Evolutionary conservation across 2,329 filamentous ascomycete genomes (phyloP), one percentile per base, ranked within the genome.

Genomic region (Beauveria caledonica): DNA sequence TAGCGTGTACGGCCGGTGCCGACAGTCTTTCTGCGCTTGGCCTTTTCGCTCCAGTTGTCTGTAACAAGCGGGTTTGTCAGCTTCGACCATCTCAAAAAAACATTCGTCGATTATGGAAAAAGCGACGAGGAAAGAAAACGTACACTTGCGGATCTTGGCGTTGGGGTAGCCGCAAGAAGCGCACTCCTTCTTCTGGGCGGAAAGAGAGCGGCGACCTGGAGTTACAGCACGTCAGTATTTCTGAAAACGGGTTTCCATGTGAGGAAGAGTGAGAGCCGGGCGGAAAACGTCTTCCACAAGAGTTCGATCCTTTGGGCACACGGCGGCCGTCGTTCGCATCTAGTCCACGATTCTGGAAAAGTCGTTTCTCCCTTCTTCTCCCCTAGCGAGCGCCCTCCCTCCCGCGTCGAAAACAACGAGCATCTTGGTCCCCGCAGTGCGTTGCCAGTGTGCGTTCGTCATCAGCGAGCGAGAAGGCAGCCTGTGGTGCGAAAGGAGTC

Each of bases 41-140:
- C 93, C 90, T 99, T 99, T 87, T 97, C 93, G 79, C 90, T 86
- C 94, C 94, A 99, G 90, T 99, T 97, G 88, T 88, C 93, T 97
- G 76, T 76, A 64, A 39, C 15, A 15, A 39, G 44, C 45, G 0
- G 5, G 2, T 8, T 21, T 33, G 48, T 52, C 36, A 51, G 46
- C 56, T 25, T 29, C 17, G 0, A 10, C 15, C 33, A 36, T 36
- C 33, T 15, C 33, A 15, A 36, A 36, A 36, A 36, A 15, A 4
- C 33, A 6, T 15, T 36, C 13, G 13, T 36, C 33, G 11, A 15
- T 36, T 2, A 15, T 15, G 11, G 3, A 29, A 33, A 27, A 27
- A 15, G 45, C 3, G 3, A 19, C 11, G 17, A n/a, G 15, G 3
- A n/a, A 3, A 19, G 17, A n/a, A 21, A 66, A 90, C 93, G 77